Evolutionary conservation across 2,329 filamentous ascomycete genomes (phyloP).

Genomic region (Achaetomium macrosporum): DNA sequence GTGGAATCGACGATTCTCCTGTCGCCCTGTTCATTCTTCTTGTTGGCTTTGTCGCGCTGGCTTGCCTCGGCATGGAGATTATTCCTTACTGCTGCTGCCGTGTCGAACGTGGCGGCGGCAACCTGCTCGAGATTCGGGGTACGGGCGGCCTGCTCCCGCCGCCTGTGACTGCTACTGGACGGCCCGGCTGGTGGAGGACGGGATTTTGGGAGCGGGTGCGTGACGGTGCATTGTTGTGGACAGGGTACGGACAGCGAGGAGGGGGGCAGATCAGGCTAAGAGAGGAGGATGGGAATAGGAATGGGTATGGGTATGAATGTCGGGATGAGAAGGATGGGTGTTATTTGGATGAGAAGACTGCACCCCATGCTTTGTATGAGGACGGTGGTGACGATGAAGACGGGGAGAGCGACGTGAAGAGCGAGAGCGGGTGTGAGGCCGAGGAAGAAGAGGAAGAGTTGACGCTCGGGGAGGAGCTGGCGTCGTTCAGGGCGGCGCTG

Average conservation of each 20-base stretch:
- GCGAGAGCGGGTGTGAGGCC: not conserved
- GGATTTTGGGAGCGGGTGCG: not conserved
- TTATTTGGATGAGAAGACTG: not conserved
- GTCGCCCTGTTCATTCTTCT: too few species aligned
- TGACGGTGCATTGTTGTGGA: not conserved
- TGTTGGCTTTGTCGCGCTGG: too few species aligned
- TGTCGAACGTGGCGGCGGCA: too few species aligned
- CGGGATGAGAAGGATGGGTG: not conserved
- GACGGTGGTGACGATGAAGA: not conserved
- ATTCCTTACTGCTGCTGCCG: too few species aligned
- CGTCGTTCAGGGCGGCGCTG: constrained; percentile 20
- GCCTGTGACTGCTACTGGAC: too few species aligned
- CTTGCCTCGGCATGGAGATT: too few species aligned
- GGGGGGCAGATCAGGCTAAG: not conserved
- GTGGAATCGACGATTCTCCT: too few species aligned
- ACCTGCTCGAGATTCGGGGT: too few species aligned
- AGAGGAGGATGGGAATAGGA: not conserved
- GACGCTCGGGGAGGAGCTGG: constrained; percentile 17
- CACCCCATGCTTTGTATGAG: not conserved
- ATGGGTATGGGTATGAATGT: not conserved
- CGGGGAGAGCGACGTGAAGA: not conserved
- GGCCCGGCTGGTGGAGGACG: too few species aligned
- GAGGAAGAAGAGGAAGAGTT: constrained; percentile 4
- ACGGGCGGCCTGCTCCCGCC: too few species aligned
- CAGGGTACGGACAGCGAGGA: not conserved